These are phyloP conservation scores for Thymus mandschuricus DNA, from an alignment of 257 asterid species.

Conservation along the genomic window DNA sequence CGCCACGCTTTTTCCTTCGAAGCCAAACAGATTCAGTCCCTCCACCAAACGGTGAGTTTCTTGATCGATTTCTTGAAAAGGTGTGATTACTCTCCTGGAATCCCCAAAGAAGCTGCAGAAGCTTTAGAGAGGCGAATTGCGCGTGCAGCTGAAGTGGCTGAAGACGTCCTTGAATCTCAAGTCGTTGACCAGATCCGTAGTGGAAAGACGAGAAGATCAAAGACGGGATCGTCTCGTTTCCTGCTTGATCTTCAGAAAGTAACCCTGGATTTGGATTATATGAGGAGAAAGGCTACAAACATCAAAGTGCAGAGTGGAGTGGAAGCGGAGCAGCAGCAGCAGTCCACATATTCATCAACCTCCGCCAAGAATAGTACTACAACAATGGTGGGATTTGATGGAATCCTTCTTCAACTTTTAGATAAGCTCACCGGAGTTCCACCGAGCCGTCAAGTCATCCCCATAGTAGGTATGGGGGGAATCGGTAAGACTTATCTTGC, in stretches of 20 bases:
- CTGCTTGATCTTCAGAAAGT: not conserved
- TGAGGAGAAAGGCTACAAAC: not conserved
- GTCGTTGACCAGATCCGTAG: not conserved
- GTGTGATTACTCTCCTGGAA: not conserved
- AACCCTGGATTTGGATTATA: not conserved
- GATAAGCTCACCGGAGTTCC: not conserved
- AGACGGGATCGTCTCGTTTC: not conserved
- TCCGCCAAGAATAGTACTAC: not conserved
- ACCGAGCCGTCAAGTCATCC: not conserved
- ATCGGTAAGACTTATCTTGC: constrained; percentile 6
- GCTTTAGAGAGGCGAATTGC: not conserved
- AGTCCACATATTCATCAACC: not conserved
- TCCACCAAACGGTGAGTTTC: not conserved
- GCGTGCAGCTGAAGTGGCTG: not conserved
- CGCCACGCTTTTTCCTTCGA: not conserved
- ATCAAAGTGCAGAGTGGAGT: too few relatives aligned
- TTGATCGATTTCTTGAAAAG: not conserved
- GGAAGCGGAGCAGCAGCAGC: not conserved
- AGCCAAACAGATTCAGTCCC: not conserved
- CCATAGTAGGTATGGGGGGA: constrained; percentile 7
- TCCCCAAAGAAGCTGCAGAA: not conserved
- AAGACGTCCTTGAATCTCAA: not conserved
- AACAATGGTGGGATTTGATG: constrained; percentile 12
- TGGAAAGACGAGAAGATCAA: not conserved
- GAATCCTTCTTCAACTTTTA: not conserved